Base-by-base conservation (phyloP, 352 stramenopile species). In the Pythium phragmiticola region DNA sequence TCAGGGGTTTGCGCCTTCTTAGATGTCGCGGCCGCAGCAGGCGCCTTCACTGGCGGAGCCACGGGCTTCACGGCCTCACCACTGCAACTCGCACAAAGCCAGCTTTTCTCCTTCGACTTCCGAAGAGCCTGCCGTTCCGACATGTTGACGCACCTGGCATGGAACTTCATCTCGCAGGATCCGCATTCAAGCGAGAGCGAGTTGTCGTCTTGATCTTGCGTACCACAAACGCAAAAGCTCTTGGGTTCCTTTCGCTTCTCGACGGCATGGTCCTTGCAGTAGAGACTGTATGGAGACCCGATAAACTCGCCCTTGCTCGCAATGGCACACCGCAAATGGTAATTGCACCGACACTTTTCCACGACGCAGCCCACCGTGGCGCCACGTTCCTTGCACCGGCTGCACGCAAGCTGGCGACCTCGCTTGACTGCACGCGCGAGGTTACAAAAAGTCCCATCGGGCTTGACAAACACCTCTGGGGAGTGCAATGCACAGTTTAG, bases 401-500 rank as follows among this genome's bases (percentile, higher is more conserved):
- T 80, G 63, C 87, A 95, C 47, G 86, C 78, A 16, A 94, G 74
- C 60, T 92, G 82, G 5, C 84, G 78, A n/a, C 84, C 83, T 19
- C 83, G 78, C 58, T 92, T 92, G 45, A 94, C 77, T 17, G 86
- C 82, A 57, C 84, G 84, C 0, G 78, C 72, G 33, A 94, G 60
- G 50, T 92, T 90, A 69, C 84, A 90, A 50, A 92, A 92, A n/a
- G 87, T 78, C 37, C 82, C 82, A 53, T 94, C 78, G 14, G 77
- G 69, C 57, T 94, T 90, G 16, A 94, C 83, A 50, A 89, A 94
- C 34, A 93, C 84, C 57, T 92, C 82, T 23, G 83, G 81, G 0
- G 87, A 92, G 49, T 95, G 85, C 5, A 92, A 60, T 46, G 84
- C 83, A 42, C 82, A 94, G 58, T 95, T 93, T 59, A 94, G 76